Evolutionary conservation across 495 filamentous ascomycete species (phyloP), one percentile per base, ranked within the genome.

Genomic region (Talaromyces liani): DNA sequence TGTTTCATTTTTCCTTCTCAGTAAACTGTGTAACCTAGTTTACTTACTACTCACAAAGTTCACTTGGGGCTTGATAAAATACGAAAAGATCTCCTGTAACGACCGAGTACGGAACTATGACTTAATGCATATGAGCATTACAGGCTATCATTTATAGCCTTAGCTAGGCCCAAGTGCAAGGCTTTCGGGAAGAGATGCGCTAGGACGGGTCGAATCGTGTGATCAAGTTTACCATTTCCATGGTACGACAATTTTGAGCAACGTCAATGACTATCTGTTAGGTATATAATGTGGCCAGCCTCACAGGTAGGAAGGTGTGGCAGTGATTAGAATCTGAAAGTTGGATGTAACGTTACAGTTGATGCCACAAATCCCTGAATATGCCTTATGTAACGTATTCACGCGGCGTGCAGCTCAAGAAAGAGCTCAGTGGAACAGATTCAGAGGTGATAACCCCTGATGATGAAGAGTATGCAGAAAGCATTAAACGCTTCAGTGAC

Each of bases 401-500:
- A n/a, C 45, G 45, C 45, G 45, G 45, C 45, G 45, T 49, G 45
- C 45, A 49, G 45, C 45, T 49, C 45, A 49, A 49, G 45, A 49
- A 49, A 49, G 45, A 49, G 45, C 45, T 49, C 4, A 49, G 45
- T 49, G 45, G 45, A 49, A 49, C 45, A 49, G 45, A 49, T 49
- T 49, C 45, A 49, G 45, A 49, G 0, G 45, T 49, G 45, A 49
- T 49, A 9, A 72, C 70, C 2, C 71, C 77, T 1, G 72, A 64
- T 6, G 68, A 68, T 0, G 64, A 70, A 9, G 70, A 69, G 8
- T 79, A 74, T 62, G 36, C 71, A 25, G 66, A 74, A 0, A 71
- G 64, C 34, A 54, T 79, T 6, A 34, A 66, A 14, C 71, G 77
- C 58, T 80, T 76, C 76, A 76, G 71, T 18, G 70, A 72, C 4